Base-by-base conservation (phyloP, 352 stramenopile species). In the Pythium myriotylum region DNA sequence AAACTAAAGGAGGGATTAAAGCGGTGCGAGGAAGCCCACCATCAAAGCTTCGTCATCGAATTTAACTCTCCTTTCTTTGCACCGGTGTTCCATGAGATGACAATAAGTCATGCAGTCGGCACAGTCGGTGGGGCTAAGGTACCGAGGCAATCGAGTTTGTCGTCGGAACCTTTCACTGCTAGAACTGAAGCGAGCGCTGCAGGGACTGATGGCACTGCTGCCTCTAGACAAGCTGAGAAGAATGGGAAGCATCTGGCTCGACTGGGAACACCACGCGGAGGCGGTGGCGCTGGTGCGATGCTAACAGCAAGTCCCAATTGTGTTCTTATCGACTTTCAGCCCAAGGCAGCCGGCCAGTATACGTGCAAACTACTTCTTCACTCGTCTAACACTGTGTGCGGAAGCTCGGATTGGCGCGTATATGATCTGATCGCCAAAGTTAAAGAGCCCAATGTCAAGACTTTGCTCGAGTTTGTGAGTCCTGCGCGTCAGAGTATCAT, bases 21-120 rank as follows among this genome's bases (percentile, higher is more conserved):
- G 29, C 77, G 76, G 13, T 95, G 86, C 48, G 84, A 93, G 56
- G 84, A 94, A 10, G 69, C 40, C 0, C 84, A 94, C 37, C 84
- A 93, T 54, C 65, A 61, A 0, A 77, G 17, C 13, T 97, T 92
- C 53, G 62, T 79, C 2, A 74, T 92, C 0, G 80, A 93, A 42
- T 81, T 97, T 37, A 96, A 97, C 48, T 97, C 88, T 3, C 88
- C 89, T 0, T 97, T 90, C 33, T 97, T 96, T 42, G 63, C 82
- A 16, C 70, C 85, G 0, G 71, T 82, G 2, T 70, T 79, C 14
- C 62, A 73, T 0, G 88, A 95, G 19, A 52, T 93, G 22, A 80
- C 72, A 1, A 35, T 85, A 16, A 83, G 68, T 41, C 2, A 65
- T n/a, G 40, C 59, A 32, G 41, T 26, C 5, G 20, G 27, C 3